phyloP scores from a whole-genome alignment of 1,139 yeast species.

The Pneumocystis oryctolagi region DNA sequence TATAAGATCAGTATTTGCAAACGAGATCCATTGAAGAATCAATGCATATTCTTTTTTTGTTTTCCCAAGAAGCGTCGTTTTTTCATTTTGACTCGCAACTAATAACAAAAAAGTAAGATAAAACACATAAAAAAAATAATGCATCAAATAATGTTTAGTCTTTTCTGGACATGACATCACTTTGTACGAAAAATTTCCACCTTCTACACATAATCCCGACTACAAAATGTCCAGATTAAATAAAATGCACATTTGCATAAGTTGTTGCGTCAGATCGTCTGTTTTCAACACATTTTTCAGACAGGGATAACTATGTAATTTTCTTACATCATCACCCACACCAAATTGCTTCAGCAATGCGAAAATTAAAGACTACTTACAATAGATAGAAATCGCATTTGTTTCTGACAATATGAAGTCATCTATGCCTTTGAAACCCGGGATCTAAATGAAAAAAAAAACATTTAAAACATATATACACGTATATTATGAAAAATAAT shows the following conservation, averaged over 20 bases:
- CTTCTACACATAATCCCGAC: not conserved
- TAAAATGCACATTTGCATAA: not conserved
- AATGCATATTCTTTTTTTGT: conserved; percentile 52
- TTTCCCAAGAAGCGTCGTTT: conserved; percentile 42
- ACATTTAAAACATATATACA: not conserved
- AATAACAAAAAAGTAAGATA: conserved; percentile 4
- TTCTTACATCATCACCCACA: conserved; percentile 13
- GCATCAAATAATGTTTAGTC: not conserved
- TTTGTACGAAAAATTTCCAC: not conserved
- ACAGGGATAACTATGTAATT: conserved; percentile 80
- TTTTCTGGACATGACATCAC: not conserved
- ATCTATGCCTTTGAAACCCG: conserved; percentile 66
- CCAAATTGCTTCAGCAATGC: not conserved
- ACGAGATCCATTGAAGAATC: conserved; percentile 70
- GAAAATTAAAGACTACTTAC: conserved; percentile 19
- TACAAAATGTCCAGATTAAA: not conserved
- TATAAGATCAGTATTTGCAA: conserved; percentile 57
- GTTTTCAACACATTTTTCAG: conserved; percentile 68
- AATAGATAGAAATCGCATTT: conserved; percentile 48
- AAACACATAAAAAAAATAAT: conserved; percentile 1
- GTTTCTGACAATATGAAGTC: conserved; percentile 68
- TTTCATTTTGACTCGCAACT: conserved; percentile 23
- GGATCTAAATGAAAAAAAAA: conserved; percentile 24
- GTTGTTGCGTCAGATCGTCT: conserved; percentile 29
- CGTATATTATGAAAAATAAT: not conserved